These are phyloP conservation scores for Pythium brassicae DNA, from an alignment of 352 stramenopile species.

Conservation along the genomic window DNA sequence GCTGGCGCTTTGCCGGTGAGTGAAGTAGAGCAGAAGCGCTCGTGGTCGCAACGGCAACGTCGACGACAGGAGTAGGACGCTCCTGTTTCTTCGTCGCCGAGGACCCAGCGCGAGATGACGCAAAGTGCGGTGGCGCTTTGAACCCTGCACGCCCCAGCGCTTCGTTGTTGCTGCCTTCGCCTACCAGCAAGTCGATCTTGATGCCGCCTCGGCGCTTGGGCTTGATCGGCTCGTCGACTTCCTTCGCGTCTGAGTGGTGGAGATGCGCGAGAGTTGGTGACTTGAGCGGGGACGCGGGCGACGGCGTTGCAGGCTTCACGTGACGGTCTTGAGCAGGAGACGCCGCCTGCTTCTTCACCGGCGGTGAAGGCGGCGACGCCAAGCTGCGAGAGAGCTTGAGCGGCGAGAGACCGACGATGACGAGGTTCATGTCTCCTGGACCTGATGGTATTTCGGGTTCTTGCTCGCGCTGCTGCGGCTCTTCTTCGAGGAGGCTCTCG, in stretches of 20 bases:
- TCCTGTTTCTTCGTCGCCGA: constrained; percentile 6
- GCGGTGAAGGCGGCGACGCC: constrained; percentile 3
- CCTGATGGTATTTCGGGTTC: constrained; percentile 3
- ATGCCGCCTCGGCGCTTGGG: constrained; percentile 13
- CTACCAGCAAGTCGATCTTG: constrained; percentile 11
- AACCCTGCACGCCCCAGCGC: constrained; percentile 2
- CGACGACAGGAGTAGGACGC: background rate
- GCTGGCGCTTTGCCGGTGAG: constrained; percentile 8
- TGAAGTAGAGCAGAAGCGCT: background rate
- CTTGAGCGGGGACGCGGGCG: background rate
- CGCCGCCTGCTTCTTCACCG: constrained; percentile 13
- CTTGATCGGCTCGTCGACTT: background rate
- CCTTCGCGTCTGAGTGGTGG: background rate
- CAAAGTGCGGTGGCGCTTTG: constrained; percentile 9
- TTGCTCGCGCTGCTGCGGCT: background rate
- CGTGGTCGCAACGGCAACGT: background rate
- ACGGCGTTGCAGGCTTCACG: background rate
- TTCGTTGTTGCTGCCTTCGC: background rate
- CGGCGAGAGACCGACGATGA: constrained; percentile 34
- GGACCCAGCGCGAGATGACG: background rate
- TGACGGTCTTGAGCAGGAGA: background rate
- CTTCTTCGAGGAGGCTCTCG: constrained; percentile 1
- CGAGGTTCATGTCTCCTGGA: constrained; percentile 20
- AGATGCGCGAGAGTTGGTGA: background rate
- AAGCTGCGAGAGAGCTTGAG: constrained; percentile 19